Evolutionary conservation across 345 rosid genomes (phyloP).

Genomic region (sweet orange (Citrus sinensis)): DNA sequence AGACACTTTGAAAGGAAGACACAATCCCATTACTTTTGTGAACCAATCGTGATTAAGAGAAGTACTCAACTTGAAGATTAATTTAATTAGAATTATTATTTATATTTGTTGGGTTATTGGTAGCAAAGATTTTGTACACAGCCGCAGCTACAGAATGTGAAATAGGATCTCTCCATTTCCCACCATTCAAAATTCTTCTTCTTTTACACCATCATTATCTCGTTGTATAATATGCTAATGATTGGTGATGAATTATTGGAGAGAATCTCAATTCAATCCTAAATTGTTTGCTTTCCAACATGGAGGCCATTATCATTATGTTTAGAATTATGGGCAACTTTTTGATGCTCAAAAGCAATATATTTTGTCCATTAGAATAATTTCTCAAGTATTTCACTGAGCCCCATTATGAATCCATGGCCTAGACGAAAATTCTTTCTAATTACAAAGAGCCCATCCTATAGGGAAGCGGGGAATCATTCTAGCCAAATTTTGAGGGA

Average conservation of each 20-base stretch:
- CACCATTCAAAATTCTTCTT: background rate
- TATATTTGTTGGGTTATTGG: conserved; percentile 9
- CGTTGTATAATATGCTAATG: conserved; percentile 12
- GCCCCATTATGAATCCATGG: background rate
- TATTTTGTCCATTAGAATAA: conserved; percentile 4
- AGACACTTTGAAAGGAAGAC: conserved; percentile 4
- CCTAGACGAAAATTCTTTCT: background rate
- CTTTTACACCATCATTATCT: conserved; percentile 1
- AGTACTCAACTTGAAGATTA: background rate
- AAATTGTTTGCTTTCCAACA: conserved; percentile 25
- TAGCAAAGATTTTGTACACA: background rate
- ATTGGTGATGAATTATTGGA: conserved; percentile 29
- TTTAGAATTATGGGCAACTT: conserved; percentile 19
- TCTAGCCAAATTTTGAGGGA: background rate
- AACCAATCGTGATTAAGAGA: conserved; percentile 10
- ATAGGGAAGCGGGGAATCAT: background rate
- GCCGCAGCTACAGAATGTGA: background rate
- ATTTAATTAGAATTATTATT: no score
- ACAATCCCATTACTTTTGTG: conserved; percentile 2
- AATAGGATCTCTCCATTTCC: conserved; percentile 3
- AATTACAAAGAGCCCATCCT: background rate
- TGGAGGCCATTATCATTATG: conserved; percentile 21
- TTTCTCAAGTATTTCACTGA: conserved; percentile 3
- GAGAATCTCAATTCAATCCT: background rate
- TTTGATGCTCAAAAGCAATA: conserved; percentile 12